Evolutionary conservation across 208 protist genomes (phyloP).

Genomic region (Trypanosoma boissoni): DNA sequence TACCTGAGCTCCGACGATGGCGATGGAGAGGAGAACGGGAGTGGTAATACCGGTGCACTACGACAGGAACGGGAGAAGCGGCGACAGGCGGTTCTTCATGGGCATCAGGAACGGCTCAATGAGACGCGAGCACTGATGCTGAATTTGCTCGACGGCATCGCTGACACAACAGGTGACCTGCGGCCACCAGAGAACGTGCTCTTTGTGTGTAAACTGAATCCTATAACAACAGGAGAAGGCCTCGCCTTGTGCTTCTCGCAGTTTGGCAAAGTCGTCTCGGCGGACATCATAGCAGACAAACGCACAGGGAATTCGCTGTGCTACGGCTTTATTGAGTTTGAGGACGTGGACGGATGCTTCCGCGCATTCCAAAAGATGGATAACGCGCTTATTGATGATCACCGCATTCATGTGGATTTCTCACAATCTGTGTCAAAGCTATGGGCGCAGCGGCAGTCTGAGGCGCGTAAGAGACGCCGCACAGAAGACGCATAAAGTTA

Average conservation of each 20-base stretch:
- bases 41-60: not conserved
- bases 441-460: conserved; percentile 60
- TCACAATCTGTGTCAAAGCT: conserved; percentile 94
- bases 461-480: conserved; percentile 38
- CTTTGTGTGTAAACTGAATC: conserved; percentile 99
- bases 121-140: conserved; percentile 86
- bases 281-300: conserved; percentile 74
- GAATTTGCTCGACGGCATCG: conserved; percentile 96
- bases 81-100: conserved; percentile 15
- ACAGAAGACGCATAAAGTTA: not conserved
- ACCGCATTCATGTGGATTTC: conserved; percentile 98
- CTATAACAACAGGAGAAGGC: conserved; percentile 93
- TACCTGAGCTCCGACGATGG: conserved; percentile 80
- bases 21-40: conserved; percentile 9
- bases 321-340: conserved; percentile 99
- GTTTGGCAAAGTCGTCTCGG: conserved; percentile 92
- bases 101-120: conserved; percentile 65
- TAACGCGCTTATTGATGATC: conserved; percentile 97
- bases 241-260: conserved; percentile 95
- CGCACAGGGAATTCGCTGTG: conserved; percentile 84
- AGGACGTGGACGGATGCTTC: conserved; percentile 83
- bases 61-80: conserved; percentile 15
- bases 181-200: conserved; percentile 97
- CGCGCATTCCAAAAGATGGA: conserved; percentile 97
- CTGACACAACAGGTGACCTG: conserved; percentile 86